A percentile compares a stretch with the other conserved stretches of the same genome.
These are phyloP conservation scores for Eudorina sp. DNA, from an alignment of 139 green algal species.

Conservation along the genomic window DNA sequence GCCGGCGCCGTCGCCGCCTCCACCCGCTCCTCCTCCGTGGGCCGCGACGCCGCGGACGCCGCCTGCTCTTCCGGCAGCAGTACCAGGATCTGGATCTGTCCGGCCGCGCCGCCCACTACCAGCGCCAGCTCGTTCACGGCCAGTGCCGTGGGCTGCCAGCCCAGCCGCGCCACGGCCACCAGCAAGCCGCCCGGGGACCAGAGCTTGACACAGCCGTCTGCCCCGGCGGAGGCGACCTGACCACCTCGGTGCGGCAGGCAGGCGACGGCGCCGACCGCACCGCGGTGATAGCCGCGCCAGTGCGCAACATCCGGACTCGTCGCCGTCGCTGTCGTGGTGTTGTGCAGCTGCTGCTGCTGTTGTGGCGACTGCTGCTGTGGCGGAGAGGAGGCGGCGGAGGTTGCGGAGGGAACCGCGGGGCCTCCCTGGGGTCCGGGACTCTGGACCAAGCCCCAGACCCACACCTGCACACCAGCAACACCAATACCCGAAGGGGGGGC, in stretches of 20 bases:
- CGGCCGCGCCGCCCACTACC: slow-evolving; percentile 34
- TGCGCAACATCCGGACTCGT: not conserved
- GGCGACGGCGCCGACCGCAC: slow-evolving; percentile 33
- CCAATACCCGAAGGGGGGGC: too few species aligned
- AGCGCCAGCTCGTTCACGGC: slow-evolving; percentile 3
- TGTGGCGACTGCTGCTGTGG: not conserved
- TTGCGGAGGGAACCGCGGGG: too few species aligned
- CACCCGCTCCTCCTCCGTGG: slow-evolving; percentile 8
- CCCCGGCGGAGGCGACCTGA: slow-evolving; percentile 5
- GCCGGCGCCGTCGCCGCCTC: not conserved
- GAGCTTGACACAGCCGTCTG: slow-evolving; percentile 36
- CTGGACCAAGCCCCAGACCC: slow-evolving; percentile 36
- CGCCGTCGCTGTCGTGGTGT: too few species aligned
- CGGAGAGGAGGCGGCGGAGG: too few species aligned
- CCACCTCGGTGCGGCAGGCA: slow-evolving; percentile 22
- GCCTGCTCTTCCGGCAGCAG: slow-evolving; percentile 4
- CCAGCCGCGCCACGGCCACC: slow-evolving; percentile 13
- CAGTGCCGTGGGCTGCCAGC: slow-evolving; percentile 24
- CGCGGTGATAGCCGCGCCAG: slow-evolving; percentile 29
- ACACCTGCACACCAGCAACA: slow-evolving; percentile 14
- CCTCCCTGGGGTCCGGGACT: not conserved
- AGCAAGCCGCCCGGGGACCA: slow-evolving; percentile 1
- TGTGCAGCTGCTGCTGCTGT: not conserved
- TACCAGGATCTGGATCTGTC: slow-evolving; percentile 44
- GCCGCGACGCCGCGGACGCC: not conserved